Evolutionary conservation across 1,284 basidiomycete genomes (phyloP).

Genomic region (Ceratobasidium sp.): DNA sequence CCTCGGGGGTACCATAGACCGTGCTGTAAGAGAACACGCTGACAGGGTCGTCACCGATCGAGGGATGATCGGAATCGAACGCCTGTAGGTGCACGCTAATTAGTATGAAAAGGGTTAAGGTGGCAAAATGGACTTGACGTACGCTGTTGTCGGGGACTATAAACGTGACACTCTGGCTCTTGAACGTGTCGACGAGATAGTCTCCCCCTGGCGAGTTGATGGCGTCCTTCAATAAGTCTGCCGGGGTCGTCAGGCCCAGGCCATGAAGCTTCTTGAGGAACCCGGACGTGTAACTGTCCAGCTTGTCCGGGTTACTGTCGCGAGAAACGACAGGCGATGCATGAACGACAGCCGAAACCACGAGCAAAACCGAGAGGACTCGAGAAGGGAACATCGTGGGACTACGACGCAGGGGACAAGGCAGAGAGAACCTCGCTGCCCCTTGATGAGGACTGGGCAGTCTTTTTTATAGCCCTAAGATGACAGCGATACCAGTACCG

Average conservation of each 20-base stretch:
- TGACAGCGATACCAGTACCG: background rate
- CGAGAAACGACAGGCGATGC: background rate
- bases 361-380: background rate
- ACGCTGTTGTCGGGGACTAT: conserved; percentile 10
- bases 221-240: no score
- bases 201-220: no score
- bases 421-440: background rate
- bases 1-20: background rate
- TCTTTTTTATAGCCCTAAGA: background rate
- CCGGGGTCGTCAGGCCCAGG: no score
- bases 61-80: background rate
- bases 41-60: background rate
- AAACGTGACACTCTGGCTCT: background rate
- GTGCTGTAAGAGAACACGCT: background rate
- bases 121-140: background rate
- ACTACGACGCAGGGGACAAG: background rate
- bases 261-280: no score
- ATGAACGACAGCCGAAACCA: background rate
- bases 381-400: background rate
- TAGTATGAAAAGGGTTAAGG: background rate
- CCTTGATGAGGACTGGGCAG: background rate
- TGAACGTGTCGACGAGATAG: background rate
- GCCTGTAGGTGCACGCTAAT: background rate
- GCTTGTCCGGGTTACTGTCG: no score
- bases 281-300: no score